Evolutionary conservation across 352 stramenopile species (phyloP).

Genomic region (Lagenidium giganteum): DNA sequence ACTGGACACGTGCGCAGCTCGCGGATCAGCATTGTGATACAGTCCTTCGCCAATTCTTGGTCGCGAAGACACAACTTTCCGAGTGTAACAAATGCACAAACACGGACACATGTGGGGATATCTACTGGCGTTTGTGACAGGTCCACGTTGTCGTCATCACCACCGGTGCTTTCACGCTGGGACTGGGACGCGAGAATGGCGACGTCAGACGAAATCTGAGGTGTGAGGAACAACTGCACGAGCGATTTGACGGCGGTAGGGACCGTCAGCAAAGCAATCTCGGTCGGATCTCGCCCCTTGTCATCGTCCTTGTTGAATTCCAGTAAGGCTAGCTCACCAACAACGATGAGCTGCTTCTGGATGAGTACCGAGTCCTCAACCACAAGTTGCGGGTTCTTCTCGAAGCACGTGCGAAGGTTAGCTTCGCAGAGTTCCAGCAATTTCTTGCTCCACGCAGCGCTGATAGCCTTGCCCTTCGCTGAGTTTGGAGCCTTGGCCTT

Average conservation of each 20-base stretch:
- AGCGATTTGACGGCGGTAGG: conserved; percentile 41
- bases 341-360: conserved; percentile 76
- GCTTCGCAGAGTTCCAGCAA: conserved; percentile 56
- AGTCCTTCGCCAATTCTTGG: conserved; percentile 90
- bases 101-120: conserved; percentile 78
- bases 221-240: conserved; percentile 75
- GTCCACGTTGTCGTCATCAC: conserved; percentile 22
- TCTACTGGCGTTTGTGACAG: conserved; percentile 12
- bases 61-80: conserved; percentile 96
- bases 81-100: conserved; percentile 92
- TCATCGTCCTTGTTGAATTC: conserved; percentile 78
- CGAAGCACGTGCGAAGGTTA: conserved; percentile 57
- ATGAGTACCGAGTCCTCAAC: conserved; percentile 48
- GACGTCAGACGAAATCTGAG: conserved; percentile 36
- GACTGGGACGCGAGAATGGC: conserved; percentile 7
- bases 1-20: conserved; percentile 84
- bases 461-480: conserved; percentile 53
- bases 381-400: conserved; percentile 42
- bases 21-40: conserved; percentile 93
- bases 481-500: conserved; percentile 55
- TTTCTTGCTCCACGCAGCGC: conserved; percentile 60
- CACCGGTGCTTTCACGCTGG: conserved; percentile 11
- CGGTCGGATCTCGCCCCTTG: conserved; percentile 31
- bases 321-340: conserved; percentile 74
- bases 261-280: conserved; percentile 49